A percentile compares a stretch with the other conserved stretches of the same genome.
Evolutionary conservation across 208 protist species (phyloP).

Genomic region (Naegleria fowleri): DNA sequence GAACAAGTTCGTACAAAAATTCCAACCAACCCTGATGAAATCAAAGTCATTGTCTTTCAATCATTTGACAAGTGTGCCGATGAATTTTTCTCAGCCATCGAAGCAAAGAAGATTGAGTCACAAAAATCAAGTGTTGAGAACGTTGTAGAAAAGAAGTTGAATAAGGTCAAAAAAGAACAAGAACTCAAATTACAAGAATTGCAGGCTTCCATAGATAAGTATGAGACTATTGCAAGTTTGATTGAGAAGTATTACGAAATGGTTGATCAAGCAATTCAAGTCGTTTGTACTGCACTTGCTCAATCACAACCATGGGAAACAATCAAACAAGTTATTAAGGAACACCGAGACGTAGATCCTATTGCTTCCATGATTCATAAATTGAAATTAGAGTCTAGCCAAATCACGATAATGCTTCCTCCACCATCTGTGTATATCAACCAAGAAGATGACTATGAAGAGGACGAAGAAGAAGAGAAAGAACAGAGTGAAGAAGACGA

Average conservation of each 20-base stretch:
- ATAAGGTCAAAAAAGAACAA: constrained; percentile 77
- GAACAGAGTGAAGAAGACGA: not conserved
- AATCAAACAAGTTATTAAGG: constrained; percentile 47
- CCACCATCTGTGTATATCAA: constrained; percentile 47
- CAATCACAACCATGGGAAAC: constrained; percentile 29
- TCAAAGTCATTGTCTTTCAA: constrained; percentile 42
- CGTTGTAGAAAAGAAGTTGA: constrained; percentile 69
- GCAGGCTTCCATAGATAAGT: constrained; percentile 54
- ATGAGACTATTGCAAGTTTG: constrained; percentile 64
- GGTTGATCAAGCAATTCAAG: constrained; percentile 75
- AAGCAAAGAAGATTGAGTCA: constrained; percentile 70
- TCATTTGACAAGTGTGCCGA: constrained; percentile 84
- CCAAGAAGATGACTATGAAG: constrained; percentile 43
- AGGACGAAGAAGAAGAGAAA: not conserved
- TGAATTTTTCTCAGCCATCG: constrained; percentile 79
- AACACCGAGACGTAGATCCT: constrained; percentile 74
- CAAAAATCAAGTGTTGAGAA: constrained; percentile 68
- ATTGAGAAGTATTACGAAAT: constrained; percentile 71
- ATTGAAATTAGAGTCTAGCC: constrained; percentile 76
- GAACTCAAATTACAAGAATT: constrained; percentile 68
- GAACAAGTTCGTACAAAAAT: constrained; percentile 55
- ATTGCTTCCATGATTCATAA: constrained; percentile 82
- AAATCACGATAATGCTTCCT: constrained; percentile 69
- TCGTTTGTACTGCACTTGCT: constrained; percentile 70
- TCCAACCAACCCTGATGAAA: not conserved